Evolutionary conservation across 2,329 filamentous ascomycete species (phyloP).

Genomic region (Plenodomus tracheiphilus): DNA sequence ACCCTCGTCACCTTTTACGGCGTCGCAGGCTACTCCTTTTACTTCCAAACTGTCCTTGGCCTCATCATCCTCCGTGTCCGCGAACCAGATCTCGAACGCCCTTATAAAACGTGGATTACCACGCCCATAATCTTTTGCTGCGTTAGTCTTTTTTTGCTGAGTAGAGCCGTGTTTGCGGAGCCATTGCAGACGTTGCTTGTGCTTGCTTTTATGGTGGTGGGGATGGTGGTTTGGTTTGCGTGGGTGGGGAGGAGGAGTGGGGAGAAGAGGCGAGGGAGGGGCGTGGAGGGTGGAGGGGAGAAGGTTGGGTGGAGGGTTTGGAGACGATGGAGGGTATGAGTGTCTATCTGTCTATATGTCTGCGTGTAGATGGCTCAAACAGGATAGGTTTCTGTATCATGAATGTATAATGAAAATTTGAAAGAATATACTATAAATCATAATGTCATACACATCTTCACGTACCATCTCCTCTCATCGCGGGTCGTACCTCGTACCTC

Average conservation of each 20-base stretch:
- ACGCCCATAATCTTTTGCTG: slow-evolving; percentile 99
- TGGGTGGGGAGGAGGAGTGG: slow-evolving; percentile 64
- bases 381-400: background rate
- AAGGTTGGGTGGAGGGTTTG: slow-evolving; percentile 51
- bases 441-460: too few species aligned
- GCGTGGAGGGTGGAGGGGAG: slow-evolving; percentile 21
- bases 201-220: slow-evolving; percentile 78
- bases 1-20: slow-evolving; percentile 97
- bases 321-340: slow-evolving; percentile 45
- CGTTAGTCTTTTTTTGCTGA: slow-evolving; percentile 89
- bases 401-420: too few species aligned
- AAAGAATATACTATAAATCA: too few species aligned
- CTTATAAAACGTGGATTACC: slow-evolving; percentile 94
- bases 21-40: slow-evolving; percentile 95
- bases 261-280: slow-evolving; percentile 30
- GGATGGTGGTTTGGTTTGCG: slow-evolving; percentile 88
- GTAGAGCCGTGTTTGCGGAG: slow-evolving; percentile 84
- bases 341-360: background rate
- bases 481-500: too few species aligned
- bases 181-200: slow-evolving; percentile 89
- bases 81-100: slow-evolving; percentile 84
- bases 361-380: too few species aligned
- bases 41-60: slow-evolving; percentile 92
- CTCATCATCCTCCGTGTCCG: slow-evolving; percentile 86
- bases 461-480: too few species aligned